A percentile compares a stretch with the other conserved stretches of the same genome.
These are phyloP conservation scores for Tulasnella sp. DNA, from an alignment of 768 basidiomycete genomes.

Conservation along the genomic window DNA sequence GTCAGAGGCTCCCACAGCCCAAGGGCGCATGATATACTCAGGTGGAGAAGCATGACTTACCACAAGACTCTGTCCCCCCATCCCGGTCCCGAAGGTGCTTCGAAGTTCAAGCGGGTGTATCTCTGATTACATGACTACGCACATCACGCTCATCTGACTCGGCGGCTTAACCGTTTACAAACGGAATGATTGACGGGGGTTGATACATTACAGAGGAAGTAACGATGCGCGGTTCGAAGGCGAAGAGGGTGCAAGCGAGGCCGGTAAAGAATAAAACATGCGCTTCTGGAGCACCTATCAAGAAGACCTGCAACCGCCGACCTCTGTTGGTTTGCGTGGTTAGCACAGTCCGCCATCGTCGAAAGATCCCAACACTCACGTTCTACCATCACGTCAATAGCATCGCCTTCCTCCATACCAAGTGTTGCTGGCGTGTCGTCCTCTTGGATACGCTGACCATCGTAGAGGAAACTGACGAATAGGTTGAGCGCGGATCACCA, in stretches of 20 bases:
- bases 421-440: constrained; percentile 84
- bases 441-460: constrained; percentile 81
- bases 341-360: not conserved
- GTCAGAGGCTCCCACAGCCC: not conserved
- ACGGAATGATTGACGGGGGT: not conserved
- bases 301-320: not conserved
- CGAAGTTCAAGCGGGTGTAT: not conserved
- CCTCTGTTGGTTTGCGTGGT: not conserved
- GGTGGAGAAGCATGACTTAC: not conserved
- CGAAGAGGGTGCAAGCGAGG: not conserved
- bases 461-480: constrained; percentile 78
- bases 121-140: not conserved
- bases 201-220: not conserved
- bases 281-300: not conserved
- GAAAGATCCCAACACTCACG: constrained; percentile 52
- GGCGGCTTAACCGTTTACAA: not conserved
- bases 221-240: not conserved
- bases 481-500: not conserved
- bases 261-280: not conserved
- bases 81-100: not conserved
- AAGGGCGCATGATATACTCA: not conserved
- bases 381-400: constrained; percentile 97
- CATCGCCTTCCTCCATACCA: constrained; percentile 84
- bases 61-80: not conserved
- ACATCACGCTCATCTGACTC: not conserved